Percentiles rank a stretch among this genome's conserved stretches.
Conservation (phyloP, 1,284 basidiomycete species). For the Meira nashicola region DNA sequence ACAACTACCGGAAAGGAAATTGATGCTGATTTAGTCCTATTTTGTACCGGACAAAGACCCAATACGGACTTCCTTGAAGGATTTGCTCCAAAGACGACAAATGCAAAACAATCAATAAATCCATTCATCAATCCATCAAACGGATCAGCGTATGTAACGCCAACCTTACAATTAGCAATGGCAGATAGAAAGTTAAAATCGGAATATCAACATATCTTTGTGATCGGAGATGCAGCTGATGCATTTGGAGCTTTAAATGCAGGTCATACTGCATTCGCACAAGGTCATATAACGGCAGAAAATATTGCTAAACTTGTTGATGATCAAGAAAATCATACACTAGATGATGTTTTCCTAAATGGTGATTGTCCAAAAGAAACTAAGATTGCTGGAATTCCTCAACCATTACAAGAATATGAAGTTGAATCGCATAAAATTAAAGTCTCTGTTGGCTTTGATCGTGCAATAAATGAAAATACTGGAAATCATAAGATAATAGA, state of each 20-base stretch:
- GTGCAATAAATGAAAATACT: slow-evolving; percentile 4
- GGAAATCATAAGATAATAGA: background rate
- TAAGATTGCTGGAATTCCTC: too few relatives aligned
- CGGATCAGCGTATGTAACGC: slow-evolving; percentile 22
- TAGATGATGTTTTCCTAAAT: background rate
- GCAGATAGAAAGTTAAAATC: background rate
- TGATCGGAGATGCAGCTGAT: slow-evolving; percentile 29
- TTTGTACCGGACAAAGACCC: slow-evolving; percentile 28
- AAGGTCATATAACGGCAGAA: slow-evolving; percentile 22
- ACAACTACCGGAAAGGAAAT: slow-evolving; percentile 20
- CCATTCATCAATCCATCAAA: slow-evolving; percentile 8
- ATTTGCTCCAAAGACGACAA: slow-evolving; percentile 2
- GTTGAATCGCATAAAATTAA: slow-evolving; percentile 12
- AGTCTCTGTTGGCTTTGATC: slow-evolving; percentile 8
- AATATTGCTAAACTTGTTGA: slow-evolving; percentile 21
- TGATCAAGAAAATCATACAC: background rate
- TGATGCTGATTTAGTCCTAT: slow-evolving; percentile 23
- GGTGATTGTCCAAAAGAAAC: background rate
- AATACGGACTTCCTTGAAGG: slow-evolving; percentile 17
- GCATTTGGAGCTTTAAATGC: slow-evolving; percentile 34
- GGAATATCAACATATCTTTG: slow-evolving; percentile 19
- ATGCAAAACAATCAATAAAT: background rate
- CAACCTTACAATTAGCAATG: slow-evolving; percentile 16
- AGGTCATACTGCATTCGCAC: slow-evolving; percentile 30
- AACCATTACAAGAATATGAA: slow-evolving; percentile 12